A percentile compares a stretch with the other conserved stretches of the same genome.
These are phyloP conservation scores for Ambrosiella cleistominuta DNA, from an alignment of 2,329 filamentous ascomycete genomes.

Conservation along the genomic window DNA sequence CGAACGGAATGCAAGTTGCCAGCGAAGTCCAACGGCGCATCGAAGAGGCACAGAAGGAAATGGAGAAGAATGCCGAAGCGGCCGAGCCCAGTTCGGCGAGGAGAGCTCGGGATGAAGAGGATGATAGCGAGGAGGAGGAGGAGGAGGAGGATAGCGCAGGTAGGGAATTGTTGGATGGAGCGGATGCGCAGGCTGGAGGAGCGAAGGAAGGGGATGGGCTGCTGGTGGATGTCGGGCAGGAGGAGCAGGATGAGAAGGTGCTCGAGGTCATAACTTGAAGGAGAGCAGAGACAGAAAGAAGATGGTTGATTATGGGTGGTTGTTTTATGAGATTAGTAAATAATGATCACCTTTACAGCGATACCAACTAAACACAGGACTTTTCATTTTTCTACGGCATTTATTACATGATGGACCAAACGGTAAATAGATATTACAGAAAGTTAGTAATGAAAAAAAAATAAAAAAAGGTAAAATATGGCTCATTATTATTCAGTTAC, in stretches of 20 bases:
- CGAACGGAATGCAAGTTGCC: conserved; percentile 89
- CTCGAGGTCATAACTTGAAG: conserved; percentile 10
- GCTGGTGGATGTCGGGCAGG: conserved; percentile 5
- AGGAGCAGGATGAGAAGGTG: conserved; percentile 1
- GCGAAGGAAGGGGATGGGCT: conserved; percentile 16
- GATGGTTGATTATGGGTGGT: not conserved
- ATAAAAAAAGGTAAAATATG: not conserved
- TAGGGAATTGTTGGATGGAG: conserved; percentile 53
- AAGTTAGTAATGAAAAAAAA: not conserved
- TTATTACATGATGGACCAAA: not conserved
- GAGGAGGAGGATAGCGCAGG: conserved; percentile 43
- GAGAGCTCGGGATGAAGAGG: conserved; percentile 22
- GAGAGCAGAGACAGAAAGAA: not conserved
- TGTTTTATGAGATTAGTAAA: not conserved
- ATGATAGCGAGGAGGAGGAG: conserved; percentile 51
- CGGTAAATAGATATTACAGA: not conserved
- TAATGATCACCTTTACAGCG: not conserved
- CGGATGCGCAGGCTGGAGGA: conserved; percentile 50
- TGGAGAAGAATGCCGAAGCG: conserved; percentile 56
- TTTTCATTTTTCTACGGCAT: too few species aligned
- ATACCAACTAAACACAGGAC: too few species aligned
- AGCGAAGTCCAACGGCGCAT: conserved; percentile 80
- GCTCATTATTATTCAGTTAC: too few species aligned
- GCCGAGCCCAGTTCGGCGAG: conserved; percentile 35
- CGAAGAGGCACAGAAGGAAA: conserved; percentile 85